phyloP scores from a whole-genome alignment of 306 rosid species.

The Malus sieversii region DNA sequence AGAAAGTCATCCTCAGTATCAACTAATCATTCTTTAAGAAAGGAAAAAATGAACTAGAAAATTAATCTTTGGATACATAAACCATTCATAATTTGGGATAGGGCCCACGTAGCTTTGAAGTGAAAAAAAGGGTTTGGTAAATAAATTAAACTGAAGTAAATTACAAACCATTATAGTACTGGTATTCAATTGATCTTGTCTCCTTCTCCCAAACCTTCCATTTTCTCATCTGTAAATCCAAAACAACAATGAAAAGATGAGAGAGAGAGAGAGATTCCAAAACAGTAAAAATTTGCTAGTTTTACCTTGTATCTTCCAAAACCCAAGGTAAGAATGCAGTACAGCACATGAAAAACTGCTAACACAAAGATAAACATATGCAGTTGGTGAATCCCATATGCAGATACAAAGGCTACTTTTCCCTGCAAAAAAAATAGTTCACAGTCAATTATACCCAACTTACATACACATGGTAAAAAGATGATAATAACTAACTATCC shows the following conservation, averaged over 20 bases:
- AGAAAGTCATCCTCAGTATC: not conserved
- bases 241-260: not conserved
- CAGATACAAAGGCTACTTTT: constrained; percentile 64
- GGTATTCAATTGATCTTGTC: constrained; percentile 45
- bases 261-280: not conserved
- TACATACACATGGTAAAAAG: not conserved
- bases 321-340: constrained; percentile 52
- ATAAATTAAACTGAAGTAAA: not conserved
- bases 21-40: not conserved
- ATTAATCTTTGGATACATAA: not conserved
- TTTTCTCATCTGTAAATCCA: constrained; percentile 52
- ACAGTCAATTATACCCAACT: not conserved
- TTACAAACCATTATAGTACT: constrained; percentile 29
- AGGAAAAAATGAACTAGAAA: not conserved
- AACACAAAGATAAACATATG: constrained; percentile 75
- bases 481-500: not conserved
- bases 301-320: constrained; percentile 69
- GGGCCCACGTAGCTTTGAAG: not conserved
- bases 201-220: constrained; percentile 85
- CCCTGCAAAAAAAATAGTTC: constrained; percentile 18
- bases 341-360: constrained; percentile 59
- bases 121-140: not conserved
- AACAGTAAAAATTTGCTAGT: not conserved
- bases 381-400: constrained; percentile 89
- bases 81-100: not conserved